Conservation (phyloP, 257 asterid genomes). For the Solanum megistacrolobum region DNA sequence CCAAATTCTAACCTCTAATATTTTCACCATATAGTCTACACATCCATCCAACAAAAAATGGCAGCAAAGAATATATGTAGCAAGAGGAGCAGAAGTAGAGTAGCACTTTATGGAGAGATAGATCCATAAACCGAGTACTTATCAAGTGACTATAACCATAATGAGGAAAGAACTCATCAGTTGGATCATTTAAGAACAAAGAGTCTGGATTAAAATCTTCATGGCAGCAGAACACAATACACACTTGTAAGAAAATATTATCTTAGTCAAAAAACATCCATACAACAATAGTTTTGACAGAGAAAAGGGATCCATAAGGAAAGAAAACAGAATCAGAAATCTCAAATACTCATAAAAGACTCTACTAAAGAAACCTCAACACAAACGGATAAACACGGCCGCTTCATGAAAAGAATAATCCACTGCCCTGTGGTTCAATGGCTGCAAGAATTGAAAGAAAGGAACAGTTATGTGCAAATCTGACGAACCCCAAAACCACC, state of each 20-base stretch:
- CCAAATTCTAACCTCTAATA: not conserved
- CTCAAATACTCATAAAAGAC: not conserved
- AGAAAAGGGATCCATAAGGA: not conserved
- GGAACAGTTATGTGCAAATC: not conserved
- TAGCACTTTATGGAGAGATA: not conserved
- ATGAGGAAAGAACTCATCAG: not conserved
- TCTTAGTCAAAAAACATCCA: not conserved
- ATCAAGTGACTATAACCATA: not conserved
- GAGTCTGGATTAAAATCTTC: not conserved
- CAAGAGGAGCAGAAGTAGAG: not conserved
- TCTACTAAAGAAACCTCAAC: not conserved
- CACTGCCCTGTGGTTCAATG: not conserved
- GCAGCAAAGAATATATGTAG: not conserved
- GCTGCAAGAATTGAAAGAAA: not conserved
- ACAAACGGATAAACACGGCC: not conserved
- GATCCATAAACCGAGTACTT: not conserved
- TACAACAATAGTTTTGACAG: not conserved
- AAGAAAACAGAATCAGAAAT: not conserved
- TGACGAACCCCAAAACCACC: not conserved
- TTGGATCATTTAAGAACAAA: not conserved
- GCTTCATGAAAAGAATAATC: not conserved
- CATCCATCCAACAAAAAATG: not conserved
- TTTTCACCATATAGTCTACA: not conserved
- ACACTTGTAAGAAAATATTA: not conserved
- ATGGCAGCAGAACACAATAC: not conserved